A percentile compares a stretch with the other conserved stretches of the same genome.
These are phyloP conservation scores for Phaeolepiota aurea DNA, from an alignment of 768 basidiomycete genomes.

Conservation along the genomic window DNA sequence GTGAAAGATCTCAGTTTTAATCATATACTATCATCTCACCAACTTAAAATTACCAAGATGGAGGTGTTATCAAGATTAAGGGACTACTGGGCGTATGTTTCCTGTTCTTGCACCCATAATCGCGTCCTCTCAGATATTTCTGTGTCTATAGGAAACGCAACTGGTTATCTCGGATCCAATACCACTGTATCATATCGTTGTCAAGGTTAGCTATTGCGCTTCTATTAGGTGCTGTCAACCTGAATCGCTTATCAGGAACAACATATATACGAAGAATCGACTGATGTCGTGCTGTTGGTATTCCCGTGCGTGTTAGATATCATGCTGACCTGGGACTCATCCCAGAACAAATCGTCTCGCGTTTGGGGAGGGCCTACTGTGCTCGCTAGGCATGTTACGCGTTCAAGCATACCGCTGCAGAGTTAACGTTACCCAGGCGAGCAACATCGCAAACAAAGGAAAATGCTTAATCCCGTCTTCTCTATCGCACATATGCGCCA, in stretches of 20 bases:
- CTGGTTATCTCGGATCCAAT: neutral
- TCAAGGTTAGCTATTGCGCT: too few relatives aligned
- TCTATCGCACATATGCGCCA: slow-evolving; percentile 30
- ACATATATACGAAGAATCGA: neutral
- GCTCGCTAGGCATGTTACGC: too few relatives aligned
- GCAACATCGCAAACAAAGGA: slow-evolving; percentile 32
- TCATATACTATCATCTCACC: slow-evolving; percentile 7
- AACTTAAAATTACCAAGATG: neutral
- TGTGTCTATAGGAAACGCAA: neutral
- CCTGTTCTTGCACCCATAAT: neutral
- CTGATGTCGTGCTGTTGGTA: too few relatives aligned
- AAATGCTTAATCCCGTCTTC: slow-evolving; percentile 37
- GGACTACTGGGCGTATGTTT: neutral
- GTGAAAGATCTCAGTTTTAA: neutral
- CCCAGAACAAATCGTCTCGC: too few relatives aligned
- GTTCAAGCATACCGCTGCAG: too few relatives aligned
- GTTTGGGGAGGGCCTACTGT: too few relatives aligned
- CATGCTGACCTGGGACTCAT: too few relatives aligned
- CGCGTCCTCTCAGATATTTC: neutral
- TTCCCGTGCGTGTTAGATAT: too few relatives aligned
- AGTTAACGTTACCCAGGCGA: too few relatives aligned
- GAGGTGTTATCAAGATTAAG: neutral
- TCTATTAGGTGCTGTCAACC: neutral
- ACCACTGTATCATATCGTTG: neutral
- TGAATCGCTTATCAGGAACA: neutral